Percentiles rank a stretch among this genome's conserved stretches.
These are phyloP conservation scores for Vachellia collinsii DNA, from an alignment of 306 rosid genomes.

Conservation along the genomic window DNA sequence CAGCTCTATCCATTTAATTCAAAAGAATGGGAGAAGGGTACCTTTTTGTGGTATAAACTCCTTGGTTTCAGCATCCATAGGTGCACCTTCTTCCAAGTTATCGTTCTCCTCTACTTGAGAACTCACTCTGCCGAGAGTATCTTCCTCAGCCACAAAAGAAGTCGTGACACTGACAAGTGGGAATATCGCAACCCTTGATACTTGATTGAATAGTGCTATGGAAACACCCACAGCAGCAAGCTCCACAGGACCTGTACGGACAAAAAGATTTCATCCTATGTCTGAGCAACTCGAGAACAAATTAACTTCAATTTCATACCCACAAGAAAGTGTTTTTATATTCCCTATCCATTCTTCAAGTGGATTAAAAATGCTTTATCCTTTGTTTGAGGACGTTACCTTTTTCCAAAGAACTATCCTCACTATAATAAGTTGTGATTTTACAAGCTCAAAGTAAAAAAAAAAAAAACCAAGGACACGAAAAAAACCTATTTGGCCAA, in stretches of 20 bases:
- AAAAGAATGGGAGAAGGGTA: slow-evolving; percentile 35
- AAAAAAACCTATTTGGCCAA: slow-evolving; percentile 80
- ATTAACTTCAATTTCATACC: neutral
- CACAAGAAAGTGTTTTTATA: neutral
- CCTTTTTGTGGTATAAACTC: slow-evolving; percentile 63
- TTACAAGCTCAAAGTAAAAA: neutral
- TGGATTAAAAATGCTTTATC: neutral
- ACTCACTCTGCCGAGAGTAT: slow-evolving; percentile 48
- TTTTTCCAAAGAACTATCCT: neutral
- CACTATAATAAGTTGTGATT: neutral
- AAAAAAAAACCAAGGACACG: slow-evolving; percentile 15
- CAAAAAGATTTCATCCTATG: slow-evolving; percentile 21
- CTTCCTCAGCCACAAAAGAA: slow-evolving; percentile 98
- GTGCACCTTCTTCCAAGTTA: slow-evolving; percentile 50
- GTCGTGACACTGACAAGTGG: slow-evolving; percentile 95
- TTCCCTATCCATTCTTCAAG: slow-evolving; percentile 3
- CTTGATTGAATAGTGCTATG: slow-evolving; percentile 93
- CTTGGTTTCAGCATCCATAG: slow-evolving; percentile 51
- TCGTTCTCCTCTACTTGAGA: slow-evolving; percentile 45
- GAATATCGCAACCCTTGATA: slow-evolving; percentile 83
- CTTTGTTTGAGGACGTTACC: neutral
- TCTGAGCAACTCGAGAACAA: neutral
- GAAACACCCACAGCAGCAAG: slow-evolving; percentile 99
- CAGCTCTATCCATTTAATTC: neutral
- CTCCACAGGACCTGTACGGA: slow-evolving; percentile 76